Base-by-base conservation (phyloP, 2,329 filamentous ascomycete species). In the Alternaria rosae region DNA sequence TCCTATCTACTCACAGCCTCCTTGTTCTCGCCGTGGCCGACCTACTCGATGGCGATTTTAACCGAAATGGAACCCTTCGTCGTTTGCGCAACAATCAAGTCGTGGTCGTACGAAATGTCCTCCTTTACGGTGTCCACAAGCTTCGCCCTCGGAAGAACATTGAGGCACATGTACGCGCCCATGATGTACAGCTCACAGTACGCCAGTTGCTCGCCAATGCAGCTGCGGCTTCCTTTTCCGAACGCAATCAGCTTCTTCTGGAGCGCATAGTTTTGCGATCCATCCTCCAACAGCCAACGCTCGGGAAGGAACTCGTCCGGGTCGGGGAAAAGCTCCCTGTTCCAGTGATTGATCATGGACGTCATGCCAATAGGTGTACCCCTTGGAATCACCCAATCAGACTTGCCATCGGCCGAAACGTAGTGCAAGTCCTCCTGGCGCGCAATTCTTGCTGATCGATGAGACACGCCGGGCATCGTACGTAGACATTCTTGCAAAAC, bases 401-500 rank as follows among this genome's bases (percentile, higher is more conserved):
- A 56, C 51, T 67, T 67, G 23, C 64, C 68, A 23, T 72, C 67
- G 10, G 66, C 64, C 17, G 65, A 70, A 21, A 62, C 60, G 44
- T 71, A 67, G 48, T 66, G 57, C 42, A 73, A 44, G 52, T 72
- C 66, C 61, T 73, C 62, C 35, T 66, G 54, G 7, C 67, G 64
- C 44, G 70, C 65, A 50, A 70, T 68, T 54, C 67, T 55, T 35
- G 68, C 64, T 17, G 65, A 66, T 13, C 68, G 44, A 61, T 73
- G 70, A 6, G 70, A 70, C 50, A 68, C 72, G 54, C 67, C 78
- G 48, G 66, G 75, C 70, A 67, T 77, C 67, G 78, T 66, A n/a
- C 78, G 75, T 25, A 79, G 63, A 44, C 72, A 77, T 62, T 80
- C 78, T 35, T 71, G 66, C n/a, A 80, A 53, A 3, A 76, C 59